These are phyloP conservation scores for Saccharum spontaneum DNA, from an alignment of 176 grass and related monocot species.

Conservation along the genomic window DNA sequence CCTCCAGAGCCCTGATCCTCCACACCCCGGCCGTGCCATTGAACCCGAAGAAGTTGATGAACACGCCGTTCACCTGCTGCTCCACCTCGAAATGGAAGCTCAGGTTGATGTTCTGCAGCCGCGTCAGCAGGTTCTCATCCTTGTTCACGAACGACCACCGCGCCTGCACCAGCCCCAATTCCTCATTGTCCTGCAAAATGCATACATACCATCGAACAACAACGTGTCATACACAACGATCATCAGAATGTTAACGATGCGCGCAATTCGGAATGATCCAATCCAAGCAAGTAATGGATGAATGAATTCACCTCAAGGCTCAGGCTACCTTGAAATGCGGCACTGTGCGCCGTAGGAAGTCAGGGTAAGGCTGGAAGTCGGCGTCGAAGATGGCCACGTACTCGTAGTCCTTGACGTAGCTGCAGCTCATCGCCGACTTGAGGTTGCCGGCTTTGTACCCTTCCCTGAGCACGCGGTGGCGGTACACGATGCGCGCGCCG, in stretches of 20 bases:
- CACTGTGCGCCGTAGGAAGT: constrained; percentile 77
- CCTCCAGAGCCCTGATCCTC: constrained; percentile 78
- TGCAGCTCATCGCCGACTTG: constrained; percentile 80
- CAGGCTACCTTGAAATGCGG: constrained; percentile 61
- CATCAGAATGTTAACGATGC: too few species aligned
- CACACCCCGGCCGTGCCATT: constrained; percentile 93
- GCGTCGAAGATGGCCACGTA: constrained; percentile 89
- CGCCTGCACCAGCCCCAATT: constrained; percentile 74
- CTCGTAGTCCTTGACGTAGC: constrained; percentile 85
- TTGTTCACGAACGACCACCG: constrained; percentile 96
- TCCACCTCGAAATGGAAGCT: constrained; percentile 99
- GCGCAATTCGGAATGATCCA: too few species aligned
- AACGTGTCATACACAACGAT: too few species aligned
- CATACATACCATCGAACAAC: too few species aligned
- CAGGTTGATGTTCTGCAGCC: constrained; percentile 88
- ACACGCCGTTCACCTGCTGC: constrained; percentile 86
- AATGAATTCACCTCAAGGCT: too few species aligned
- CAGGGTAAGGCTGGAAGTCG: constrained; percentile 85
- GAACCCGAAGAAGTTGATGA: constrained; percentile 95
- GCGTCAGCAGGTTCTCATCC: constrained; percentile 88
- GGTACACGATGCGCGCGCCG: constrained; percentile 67
- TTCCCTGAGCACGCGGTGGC: constrained; percentile 62
- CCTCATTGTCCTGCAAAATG: constrained; percentile 50
- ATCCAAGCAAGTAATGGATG: too few species aligned
- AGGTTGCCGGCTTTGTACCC: constrained; percentile 96